phyloP scores from a whole-genome alignment of 2,329 filamentous ascomycete genomes.

The Microcyclospora pomicola region DNA sequence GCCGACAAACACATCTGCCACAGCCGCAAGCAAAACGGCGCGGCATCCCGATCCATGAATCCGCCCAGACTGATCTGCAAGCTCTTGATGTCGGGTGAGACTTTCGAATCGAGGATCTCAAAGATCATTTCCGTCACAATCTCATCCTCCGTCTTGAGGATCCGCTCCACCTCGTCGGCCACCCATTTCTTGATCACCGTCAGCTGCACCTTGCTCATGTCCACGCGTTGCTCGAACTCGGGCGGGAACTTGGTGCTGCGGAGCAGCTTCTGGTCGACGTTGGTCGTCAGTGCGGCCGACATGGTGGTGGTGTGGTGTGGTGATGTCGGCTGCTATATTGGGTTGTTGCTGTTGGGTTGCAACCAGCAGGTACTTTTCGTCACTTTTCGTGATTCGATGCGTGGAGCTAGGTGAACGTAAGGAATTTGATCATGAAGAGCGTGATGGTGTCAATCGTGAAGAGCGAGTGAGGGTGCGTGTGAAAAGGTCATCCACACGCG shows the following conservation, averaged over 20 bases:
- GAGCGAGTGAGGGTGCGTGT: not conserved
- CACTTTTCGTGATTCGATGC: not conserved
- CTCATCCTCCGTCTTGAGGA: slow-evolving; percentile 87
- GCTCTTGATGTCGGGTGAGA: slow-evolving; percentile 83
- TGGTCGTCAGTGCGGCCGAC: slow-evolving; percentile 38
- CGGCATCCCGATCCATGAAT: slow-evolving; percentile 85
- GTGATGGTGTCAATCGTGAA: not conserved
- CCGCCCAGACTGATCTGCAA: slow-evolving; percentile 90
- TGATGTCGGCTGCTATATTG: no score
- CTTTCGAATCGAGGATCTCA: slow-evolving; percentile 45
- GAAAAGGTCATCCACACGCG: no score
- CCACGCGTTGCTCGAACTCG: slow-evolving; percentile 89
- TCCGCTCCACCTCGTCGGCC: slow-evolving; percentile 69
- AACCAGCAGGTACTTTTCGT: no score
- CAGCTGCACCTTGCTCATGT: slow-evolving; percentile 93
- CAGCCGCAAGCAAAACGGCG: slow-evolving; percentile 79
- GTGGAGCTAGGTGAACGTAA: not conserved
- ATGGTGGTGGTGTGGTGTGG: slow-evolving; percentile 5
- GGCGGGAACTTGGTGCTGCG: slow-evolving; percentile 86
- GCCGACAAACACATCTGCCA: slow-evolving; percentile 88
- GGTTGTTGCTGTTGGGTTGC: no score
- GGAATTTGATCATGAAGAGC: not conserved
- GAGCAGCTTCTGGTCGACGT: slow-evolving; percentile 77
- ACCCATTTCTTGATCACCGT: slow-evolving; percentile 99
- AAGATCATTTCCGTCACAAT: slow-evolving; percentile 79